Conservation (phyloP, 805 yeast genomes). For the Candida sphagnicola region DNA sequence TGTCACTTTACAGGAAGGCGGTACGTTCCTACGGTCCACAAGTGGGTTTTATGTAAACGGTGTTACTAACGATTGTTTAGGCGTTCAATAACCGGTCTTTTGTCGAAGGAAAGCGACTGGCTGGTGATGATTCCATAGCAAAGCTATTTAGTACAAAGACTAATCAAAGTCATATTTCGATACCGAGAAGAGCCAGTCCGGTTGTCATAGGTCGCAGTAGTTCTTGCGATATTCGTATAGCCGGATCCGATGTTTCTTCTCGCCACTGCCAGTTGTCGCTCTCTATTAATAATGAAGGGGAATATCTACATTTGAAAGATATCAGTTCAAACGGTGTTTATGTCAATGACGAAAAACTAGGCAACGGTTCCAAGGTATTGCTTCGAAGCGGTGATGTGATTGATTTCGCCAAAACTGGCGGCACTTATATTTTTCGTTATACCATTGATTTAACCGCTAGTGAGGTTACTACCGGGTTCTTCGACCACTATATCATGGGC, state of each 20-base stretch:
- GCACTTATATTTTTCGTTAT: slow-evolving; percentile 48
- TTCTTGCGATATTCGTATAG: slow-evolving; percentile 51
- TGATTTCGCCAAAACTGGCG: slow-evolving; percentile 50
- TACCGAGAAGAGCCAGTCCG: slow-evolving; percentile 18
- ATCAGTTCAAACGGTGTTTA: slow-evolving; percentile 63
- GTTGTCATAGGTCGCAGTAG: slow-evolving; percentile 52
- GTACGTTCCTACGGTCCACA: no score
- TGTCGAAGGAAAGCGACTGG: not conserved
- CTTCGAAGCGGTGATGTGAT: slow-evolving; percentile 63
- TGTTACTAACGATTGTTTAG: no score
- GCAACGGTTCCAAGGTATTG: slow-evolving; percentile 45
- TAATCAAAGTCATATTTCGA: slow-evolving; percentile 14
- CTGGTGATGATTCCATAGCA: slow-evolving; percentile 13
- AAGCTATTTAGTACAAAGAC: slow-evolving; percentile 17
- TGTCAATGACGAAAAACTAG: slow-evolving; percentile 53
- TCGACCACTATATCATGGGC: slow-evolving; percentile 55
- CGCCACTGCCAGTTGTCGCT: slow-evolving; percentile 53
- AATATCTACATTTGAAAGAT: slow-evolving; percentile 49
- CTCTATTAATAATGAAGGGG: slow-evolving; percentile 21
- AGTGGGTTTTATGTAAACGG: no score
- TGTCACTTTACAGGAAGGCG: slow-evolving; percentile 1
- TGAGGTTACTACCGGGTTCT: slow-evolving; percentile 39
- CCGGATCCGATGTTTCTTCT: slow-evolving; percentile 62
- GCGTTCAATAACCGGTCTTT: not conserved
- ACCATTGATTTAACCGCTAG: slow-evolving; percentile 13